Conservation (phyloP, 345 rosid genomes). For the Bretschneidera sinensis region DNA sequence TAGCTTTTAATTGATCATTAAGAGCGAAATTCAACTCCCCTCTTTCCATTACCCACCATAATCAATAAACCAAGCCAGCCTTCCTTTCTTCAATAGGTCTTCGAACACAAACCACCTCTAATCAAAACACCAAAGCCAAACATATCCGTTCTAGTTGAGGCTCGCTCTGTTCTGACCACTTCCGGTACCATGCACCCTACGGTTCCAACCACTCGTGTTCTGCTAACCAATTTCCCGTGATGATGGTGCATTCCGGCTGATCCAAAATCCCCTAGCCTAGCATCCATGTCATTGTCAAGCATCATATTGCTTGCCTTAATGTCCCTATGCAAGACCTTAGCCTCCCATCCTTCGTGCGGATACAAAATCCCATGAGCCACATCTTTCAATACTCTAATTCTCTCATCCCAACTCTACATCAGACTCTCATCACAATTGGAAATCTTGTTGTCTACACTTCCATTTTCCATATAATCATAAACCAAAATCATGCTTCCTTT, state of each 20-base stretch:
- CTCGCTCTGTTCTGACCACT: slow-evolving; percentile 35
- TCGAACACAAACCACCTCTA: slow-evolving; percentile 46
- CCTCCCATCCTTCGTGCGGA: slow-evolving; percentile 29
- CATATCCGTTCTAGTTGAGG: slow-evolving; percentile 44
- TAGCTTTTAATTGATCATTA: slow-evolving; percentile 23
- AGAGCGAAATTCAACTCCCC: slow-evolving; percentile 25
- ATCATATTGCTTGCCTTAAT: slow-evolving; percentile 33
- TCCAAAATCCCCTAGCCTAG: slow-evolving; percentile 28
- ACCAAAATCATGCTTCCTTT: slow-evolving; percentile 23
- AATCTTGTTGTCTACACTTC: slow-evolving; percentile 26
- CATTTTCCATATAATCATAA: slow-evolving; percentile 34
- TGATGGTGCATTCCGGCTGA: slow-evolving; percentile 21
- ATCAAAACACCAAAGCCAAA: slow-evolving; percentile 35
- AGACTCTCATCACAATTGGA: slow-evolving; percentile 8
- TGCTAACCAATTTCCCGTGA: slow-evolving; percentile 9
- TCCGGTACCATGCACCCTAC: slow-evolving; percentile 26
- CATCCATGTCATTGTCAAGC: slow-evolving; percentile 30
- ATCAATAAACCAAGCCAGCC: slow-evolving; percentile 33
- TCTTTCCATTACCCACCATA: slow-evolving; percentile 27
- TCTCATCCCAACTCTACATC: slow-evolving; percentile 26
- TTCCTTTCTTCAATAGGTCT: slow-evolving; percentile 50
- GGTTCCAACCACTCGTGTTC: slow-evolving; percentile 29
- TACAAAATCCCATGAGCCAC: slow-evolving; percentile 25
- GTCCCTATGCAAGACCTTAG: slow-evolving; percentile 30
- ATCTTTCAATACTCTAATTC: slow-evolving; percentile 25